Base-by-base conservation (phyloP, 768 basidiomycete genomes). In the Boletus rex-veris region DNA sequence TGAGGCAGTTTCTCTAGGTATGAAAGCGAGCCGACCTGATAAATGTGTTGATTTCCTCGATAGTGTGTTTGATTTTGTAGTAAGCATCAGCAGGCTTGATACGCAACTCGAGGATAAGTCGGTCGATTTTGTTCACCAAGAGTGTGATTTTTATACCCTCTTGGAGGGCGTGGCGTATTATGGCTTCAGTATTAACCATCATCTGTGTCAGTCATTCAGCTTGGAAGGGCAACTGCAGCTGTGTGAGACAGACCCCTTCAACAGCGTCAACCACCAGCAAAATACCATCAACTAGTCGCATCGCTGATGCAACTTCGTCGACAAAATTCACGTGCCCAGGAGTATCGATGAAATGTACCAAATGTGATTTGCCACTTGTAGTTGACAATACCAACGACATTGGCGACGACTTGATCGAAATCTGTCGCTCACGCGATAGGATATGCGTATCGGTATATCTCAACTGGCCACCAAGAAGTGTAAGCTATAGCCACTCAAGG, bases 41-140 rank as follows among this genome's bases (percentile, higher is more conserved):
- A 71, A 95, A 88, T 1, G 87, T 90, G 70, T 99, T 99, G 48
- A 99, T 86, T 71, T 99, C 97, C 68, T 99, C 97, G 51, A 99
- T 96, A 3, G 95, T 98, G 69, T 98, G 96, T 71, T 92, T 96
- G 60, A 99, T 92, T 79, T 99, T 99, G 76, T 95, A 98, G 76
- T 92, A 99, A 0, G 97, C 97, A 64, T 99, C 97, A 39, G 86
- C 75, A 50, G 97, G 97, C 65, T 95, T 95, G 66, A 99, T 86
- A 43, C 97, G 86, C 53, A 99, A 78, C 73, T 99, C 97, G 51
- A 99, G 83, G 58, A 98, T 98, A 47, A 99, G 82, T 51, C 97
- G 82, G 73, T 99, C 97, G 65, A 99, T 86, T 79, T 99, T 99
- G 78, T 99, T 99, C 58, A 99, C 82, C 33, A 99, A 86, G 43